These are phyloP conservation scores for Chytriomyces confervae DNA, from an alignment of 192 early-diverging fungal species.

Conservation along the genomic window DNA sequence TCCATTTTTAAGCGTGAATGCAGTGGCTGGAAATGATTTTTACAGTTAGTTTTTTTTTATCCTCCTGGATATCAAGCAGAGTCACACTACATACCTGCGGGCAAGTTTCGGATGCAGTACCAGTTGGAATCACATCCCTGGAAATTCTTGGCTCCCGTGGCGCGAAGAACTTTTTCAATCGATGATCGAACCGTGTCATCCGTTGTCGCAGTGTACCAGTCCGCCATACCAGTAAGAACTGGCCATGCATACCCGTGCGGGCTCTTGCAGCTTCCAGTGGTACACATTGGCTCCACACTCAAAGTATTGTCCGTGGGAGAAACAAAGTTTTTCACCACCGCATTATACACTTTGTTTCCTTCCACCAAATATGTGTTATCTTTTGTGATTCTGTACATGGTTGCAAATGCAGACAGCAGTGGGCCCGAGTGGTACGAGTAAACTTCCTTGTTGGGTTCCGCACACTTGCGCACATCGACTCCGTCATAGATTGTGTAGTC, in stretches of 20 bases:
- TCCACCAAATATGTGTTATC: constrained; percentile 19
- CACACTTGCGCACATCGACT: not conserved
- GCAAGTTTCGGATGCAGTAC: constrained; percentile 39
- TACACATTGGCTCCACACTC: not conserved
- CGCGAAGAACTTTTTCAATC: constrained; percentile 1
- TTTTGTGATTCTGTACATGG: constrained; percentile 21
- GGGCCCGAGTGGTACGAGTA: constrained; percentile 32
- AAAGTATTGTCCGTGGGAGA: not conserved
- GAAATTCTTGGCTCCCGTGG: constrained; percentile 10
- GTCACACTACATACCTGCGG: constrained; percentile 10
- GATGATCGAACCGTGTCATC: not conserved
- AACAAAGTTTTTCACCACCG: not conserved
- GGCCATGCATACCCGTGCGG: constrained; percentile 35
- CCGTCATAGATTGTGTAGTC: constrained; percentile 27
- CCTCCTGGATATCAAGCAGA: not conserved
- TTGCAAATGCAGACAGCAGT: constrained; percentile 14
- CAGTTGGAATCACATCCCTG: constrained; percentile 28
- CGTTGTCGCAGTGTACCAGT: constrained; percentile 29
- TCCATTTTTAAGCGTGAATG: constrained; percentile 34
- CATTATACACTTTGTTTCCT: constrained; percentile 4
- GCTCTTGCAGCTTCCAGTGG: not conserved
- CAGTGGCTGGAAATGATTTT: constrained; percentile 6
- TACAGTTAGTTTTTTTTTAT: not conserved
- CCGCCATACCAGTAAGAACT: constrained; percentile 20
- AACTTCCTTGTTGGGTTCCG: not conserved